Conservation (phyloP, 495 filamentous ascomycete species). For the Viridothelium virens region DNA sequence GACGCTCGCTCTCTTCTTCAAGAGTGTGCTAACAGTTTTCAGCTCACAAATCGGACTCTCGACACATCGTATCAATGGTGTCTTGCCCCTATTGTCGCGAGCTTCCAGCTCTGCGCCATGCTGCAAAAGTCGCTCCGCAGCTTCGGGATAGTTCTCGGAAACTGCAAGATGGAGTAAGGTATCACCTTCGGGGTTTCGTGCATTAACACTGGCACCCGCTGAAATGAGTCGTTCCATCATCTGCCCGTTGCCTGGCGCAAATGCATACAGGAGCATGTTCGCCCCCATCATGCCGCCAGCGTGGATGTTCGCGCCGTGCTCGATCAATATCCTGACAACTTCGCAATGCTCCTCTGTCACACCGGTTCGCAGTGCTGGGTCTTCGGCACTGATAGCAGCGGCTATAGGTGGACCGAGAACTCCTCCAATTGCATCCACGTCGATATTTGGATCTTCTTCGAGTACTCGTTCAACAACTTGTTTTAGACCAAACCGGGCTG, state of each 20-base stretch:
- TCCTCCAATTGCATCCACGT: not conserved
- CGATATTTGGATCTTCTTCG: not conserved
- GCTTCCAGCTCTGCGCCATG: slow-evolving; percentile 2
- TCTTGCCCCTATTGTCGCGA: not conserved
- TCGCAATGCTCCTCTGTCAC: not conserved
- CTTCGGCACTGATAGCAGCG: slow-evolving; percentile 1
- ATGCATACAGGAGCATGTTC: not conserved
- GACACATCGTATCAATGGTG: not conserved
- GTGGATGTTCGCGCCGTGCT: not conserved
- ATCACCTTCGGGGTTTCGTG: not conserved
- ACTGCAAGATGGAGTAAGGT: not conserved
- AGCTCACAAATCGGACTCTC: not conserved
- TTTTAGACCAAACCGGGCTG: slow-evolving; percentile 2
- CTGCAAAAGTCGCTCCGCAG: not conserved
- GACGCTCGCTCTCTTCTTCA: not conserved
- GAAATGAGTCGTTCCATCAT: not conserved
- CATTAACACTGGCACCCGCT: not conserved
- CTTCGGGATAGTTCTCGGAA: not conserved
- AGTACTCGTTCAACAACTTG: not conserved
- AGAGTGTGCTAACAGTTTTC: not conserved
- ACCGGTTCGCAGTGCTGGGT: not conserved
- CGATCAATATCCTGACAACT: not conserved
- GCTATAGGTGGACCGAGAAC: not conserved
- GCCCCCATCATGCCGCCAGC: not conserved
- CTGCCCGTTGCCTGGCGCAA: not conserved